These are phyloP conservation scores for Centaurea solstitialis DNA, from an alignment of 129 eudicot species.

Conservation along the genomic window DNA sequence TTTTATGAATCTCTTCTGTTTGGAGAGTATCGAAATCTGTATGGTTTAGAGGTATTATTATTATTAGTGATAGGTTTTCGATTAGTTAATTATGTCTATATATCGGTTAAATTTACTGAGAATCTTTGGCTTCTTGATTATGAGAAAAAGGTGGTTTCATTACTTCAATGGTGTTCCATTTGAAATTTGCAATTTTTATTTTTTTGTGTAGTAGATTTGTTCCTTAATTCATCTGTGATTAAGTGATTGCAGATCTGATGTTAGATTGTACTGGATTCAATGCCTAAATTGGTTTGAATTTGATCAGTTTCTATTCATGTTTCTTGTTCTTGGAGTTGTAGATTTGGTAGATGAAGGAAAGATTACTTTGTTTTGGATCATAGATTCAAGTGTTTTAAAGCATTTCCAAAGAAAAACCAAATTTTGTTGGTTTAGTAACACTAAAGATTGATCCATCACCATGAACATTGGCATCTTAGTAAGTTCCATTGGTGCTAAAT, in stretches of 20 bases:
- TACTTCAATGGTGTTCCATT: background rate
- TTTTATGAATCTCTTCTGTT: background rate
- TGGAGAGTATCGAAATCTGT: background rate
- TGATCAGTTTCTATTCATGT: background rate
- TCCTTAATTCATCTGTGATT: background rate
- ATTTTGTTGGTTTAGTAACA: background rate
- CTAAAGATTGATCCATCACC: background rate
- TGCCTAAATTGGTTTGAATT: background rate
- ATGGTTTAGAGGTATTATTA: background rate
- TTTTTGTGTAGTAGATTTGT: background rate
- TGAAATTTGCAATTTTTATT: background rate
- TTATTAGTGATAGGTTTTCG: background rate
- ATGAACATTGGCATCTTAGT: background rate
- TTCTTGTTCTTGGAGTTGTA: background rate
- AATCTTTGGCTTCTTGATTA: background rate
- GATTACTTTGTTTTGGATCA: no score
- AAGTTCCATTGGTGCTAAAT: no score
- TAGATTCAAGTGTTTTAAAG: background rate
- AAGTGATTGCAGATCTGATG: background rate
- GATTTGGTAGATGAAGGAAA: background rate
- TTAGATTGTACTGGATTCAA: background rate
- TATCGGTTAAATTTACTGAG: background rate
- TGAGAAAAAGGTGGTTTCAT: background rate
- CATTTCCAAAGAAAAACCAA: background rate
- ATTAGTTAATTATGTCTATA: conserved; percentile 24